Evolutionary conservation across 768 basidiomycete species (phyloP).

Genomic region (Phlebiopsis flavidoalba): DNA sequence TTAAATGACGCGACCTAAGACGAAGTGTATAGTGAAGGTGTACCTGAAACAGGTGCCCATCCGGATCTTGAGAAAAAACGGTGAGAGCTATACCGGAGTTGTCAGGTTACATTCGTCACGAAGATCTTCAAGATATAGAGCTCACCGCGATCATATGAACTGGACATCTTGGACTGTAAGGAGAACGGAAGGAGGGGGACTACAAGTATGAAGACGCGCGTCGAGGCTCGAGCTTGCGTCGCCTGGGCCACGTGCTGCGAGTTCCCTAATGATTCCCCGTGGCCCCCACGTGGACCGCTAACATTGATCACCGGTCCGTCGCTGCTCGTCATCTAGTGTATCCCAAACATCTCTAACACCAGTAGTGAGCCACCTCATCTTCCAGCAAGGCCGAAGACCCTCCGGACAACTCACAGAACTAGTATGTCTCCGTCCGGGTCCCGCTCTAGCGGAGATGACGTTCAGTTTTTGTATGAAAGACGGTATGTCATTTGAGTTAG

Average conservation of each 20-base stretch:
- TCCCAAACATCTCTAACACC: neutral
- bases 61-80: conserved; percentile 97
- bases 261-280: conserved; percentile 9
- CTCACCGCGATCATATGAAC: conserved; percentile 95
- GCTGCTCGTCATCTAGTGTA: neutral
- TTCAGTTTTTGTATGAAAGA: conserved; percentile 15
- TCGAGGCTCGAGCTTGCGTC: conserved; percentile 27
- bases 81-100: conserved; percentile 65
- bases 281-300: neutral
- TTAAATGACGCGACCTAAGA: neutral
- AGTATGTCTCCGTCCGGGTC: neutral
- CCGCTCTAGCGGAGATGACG: conserved; percentile 10
- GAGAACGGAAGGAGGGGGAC: conserved; percentile 1
- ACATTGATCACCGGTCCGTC: neutral
- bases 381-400: neutral
- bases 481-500: conserved; percentile 3
- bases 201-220: conserved; percentile 22
- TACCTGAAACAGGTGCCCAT: conserved; percentile 98
- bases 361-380: neutral
- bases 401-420: neutral
- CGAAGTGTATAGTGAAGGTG: conserved; percentile 8
- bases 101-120: conserved; percentile 6
- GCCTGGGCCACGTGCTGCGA: conserved; percentile 18
- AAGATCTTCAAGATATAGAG: neutral
- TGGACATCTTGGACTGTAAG: conserved; percentile 53